Percentiles rank a stretch among this genome's conserved stretches.
These are phyloP conservation scores for Basidiobolus meristosporus DNA, from an alignment of 371 early-diverging fungal species.

Conservation along the genomic window DNA sequence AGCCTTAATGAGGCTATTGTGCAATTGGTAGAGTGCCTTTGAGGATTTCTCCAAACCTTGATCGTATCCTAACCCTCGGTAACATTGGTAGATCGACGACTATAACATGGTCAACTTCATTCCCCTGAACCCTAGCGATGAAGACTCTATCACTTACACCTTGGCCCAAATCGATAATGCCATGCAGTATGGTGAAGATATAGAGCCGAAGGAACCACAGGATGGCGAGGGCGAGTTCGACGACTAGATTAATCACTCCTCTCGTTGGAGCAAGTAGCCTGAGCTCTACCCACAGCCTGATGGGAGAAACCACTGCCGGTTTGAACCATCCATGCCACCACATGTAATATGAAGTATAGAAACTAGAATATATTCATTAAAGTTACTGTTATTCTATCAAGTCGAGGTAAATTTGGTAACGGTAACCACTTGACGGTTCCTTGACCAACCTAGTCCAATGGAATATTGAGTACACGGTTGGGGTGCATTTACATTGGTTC, in stretches of 20 bases:
- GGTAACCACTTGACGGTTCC: too few relatives aligned
- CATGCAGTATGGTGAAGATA: constrained; percentile 92
- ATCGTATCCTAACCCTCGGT: neutral
- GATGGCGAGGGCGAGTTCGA: constrained; percentile 1
- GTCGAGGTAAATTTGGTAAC: too few relatives aligned
- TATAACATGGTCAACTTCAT: constrained; percentile 91
- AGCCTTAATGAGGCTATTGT: constrained; percentile 79
- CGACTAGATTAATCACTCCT: constrained; percentile 2
- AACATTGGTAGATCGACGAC: constrained; percentile 54
- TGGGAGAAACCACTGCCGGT: too few relatives aligned
- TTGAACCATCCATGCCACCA: too few relatives aligned
- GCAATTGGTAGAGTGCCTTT: constrained; percentile 29
- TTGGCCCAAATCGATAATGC: constrained; percentile 84
- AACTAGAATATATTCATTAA: too few relatives aligned
- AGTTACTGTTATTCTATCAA: too few relatives aligned
- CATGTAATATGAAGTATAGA: too few relatives aligned
- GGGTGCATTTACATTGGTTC: too few relatives aligned
- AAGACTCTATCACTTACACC: constrained; percentile 77
- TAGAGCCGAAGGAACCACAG: constrained; percentile 63
- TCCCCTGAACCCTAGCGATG: constrained; percentile 85
- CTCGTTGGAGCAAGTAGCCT: too few relatives aligned
- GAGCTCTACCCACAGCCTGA: too few relatives aligned
- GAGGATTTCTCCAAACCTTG: neutral
- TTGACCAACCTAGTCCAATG: too few relatives aligned
- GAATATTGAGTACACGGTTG: too few relatives aligned